These are phyloP conservation scores for Termitomyces titanicus DNA, from an alignment of 768 basidiomycete genomes.

Conservation along the genomic window DNA sequence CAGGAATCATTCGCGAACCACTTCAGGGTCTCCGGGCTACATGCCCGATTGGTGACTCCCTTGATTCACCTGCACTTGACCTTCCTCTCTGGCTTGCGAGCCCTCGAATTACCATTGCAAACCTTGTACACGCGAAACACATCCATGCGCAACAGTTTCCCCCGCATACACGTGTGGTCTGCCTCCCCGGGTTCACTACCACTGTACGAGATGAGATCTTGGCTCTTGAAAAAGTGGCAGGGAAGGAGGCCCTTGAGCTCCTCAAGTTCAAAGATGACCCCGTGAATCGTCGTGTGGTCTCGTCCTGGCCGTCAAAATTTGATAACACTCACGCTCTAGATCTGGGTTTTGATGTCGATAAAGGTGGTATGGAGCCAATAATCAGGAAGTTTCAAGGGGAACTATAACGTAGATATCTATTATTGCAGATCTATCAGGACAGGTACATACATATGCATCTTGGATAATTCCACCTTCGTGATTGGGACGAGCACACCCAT, in stretches of 20 bases:
- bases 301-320: conserved; percentile 45
- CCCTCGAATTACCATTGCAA: conserved; percentile 47
- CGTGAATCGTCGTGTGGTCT: conserved; percentile 37
- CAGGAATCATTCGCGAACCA: conserved; percentile 55
- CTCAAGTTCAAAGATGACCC: conserved; percentile 47
- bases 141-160: conserved; percentile 40
- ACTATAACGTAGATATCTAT: background rate
- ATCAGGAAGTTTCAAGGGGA: conserved; percentile 16
- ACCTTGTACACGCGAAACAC: conserved; percentile 46
- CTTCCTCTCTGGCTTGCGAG: conserved; percentile 50
- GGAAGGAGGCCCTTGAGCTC: conserved; percentile 39
- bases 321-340: conserved; percentile 40
- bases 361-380: conserved; percentile 43
- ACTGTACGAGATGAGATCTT: conserved; percentile 52
- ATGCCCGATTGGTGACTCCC: conserved; percentile 50
- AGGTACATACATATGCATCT: no score
- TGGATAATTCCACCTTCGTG: no score
- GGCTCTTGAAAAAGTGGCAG: conserved; percentile 50
- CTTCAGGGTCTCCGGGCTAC: conserved; percentile 44
- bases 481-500: no score
- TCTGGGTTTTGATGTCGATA: conserved; percentile 41
- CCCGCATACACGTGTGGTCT: conserved; percentile 48
- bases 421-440: no score
- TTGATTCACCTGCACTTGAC: conserved; percentile 39
- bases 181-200: conserved; percentile 57